Base-by-base conservation (phyloP, 148 eudicot species). In the Spergularia marina region DNA sequence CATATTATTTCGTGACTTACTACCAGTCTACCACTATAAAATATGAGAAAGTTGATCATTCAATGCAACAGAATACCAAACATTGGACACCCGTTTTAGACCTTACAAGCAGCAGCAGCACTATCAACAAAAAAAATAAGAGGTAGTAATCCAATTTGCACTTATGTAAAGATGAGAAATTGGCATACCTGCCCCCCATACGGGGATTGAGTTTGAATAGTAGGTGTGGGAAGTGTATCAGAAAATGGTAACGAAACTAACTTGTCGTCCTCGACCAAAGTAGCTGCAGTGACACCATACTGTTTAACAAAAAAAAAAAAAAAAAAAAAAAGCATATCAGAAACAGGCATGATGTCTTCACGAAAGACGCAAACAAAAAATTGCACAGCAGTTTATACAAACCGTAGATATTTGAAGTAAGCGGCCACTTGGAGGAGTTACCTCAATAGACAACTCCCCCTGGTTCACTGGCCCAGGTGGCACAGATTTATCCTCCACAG, bases 171-270 rank as follows among this genome's bases (percentile, higher is more conserved):
- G 14, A 58, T 3, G 39, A 57, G 49, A 68, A 66, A 17, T 17
- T 67, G 23, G 74, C 71, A 84, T 25, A 93, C 96, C 97, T 89
- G 96, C 81, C 81, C 80, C 74, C 85, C 78, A 78, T 82, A 87
- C 15, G 88, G 83, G 39, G 97, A 73, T 74, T 92, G 97, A 72
- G 84, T 64, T 34, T 73, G 79, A 73, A 80, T 58, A 79, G 87
- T 79, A 80, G 88, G 97, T 74, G 96, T 77, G 71, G 94, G 88
- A 66, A 92, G 90, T 82, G 91, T 92, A 81, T 95, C 97, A 66
- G 97, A 70, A 73, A 94, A 85, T 41, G 89, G 87, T 58, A 90
- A 76, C 73, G 88, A 81, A 53, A 85, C 85, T 73, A 87, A 73
- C 84, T 91, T 91, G 76, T 90, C 98, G 72, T 91, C 97, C 78